These are phyloP conservation scores for Lipomyces yamanashiensis DNA, from an alignment of 805 yeast genomes.

Conservation along the genomic window DNA sequence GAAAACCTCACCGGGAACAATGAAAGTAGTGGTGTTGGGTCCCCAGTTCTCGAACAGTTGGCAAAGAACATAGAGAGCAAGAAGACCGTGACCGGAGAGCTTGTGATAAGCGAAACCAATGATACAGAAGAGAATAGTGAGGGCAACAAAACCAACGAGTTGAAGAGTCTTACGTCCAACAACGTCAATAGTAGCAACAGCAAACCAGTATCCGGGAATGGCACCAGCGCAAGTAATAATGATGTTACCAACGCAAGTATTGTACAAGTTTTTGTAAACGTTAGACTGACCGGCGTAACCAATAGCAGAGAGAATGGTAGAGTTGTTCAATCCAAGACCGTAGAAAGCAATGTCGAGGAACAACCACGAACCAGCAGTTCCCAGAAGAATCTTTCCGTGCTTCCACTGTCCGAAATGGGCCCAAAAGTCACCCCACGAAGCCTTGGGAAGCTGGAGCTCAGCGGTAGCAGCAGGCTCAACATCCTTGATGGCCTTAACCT, in stretches of 20 bases:
- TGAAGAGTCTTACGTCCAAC: constrained; percentile 88
- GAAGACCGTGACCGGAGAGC: constrained; percentile 64
- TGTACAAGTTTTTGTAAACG: constrained; percentile 70
- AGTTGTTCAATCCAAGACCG: constrained; percentile 84
- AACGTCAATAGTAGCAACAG: constrained; percentile 78
- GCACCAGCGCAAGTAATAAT: constrained; percentile 94
- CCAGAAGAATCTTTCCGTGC: constrained; percentile 78
- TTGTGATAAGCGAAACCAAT: constrained; percentile 86
- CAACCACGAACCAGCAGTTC: constrained; percentile 94
- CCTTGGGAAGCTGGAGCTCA: constrained; percentile 71
- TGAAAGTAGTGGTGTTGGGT: constrained; percentile 90
- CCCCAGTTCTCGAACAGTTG: constrained; percentile 93
- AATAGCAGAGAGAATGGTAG: constrained; percentile 77
- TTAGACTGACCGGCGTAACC: constrained; percentile 78
- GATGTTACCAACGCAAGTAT: constrained; percentile 88
- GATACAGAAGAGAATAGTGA: constrained; percentile 73
- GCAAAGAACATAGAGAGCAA: constrained; percentile 76
- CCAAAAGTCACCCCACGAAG: constrained; percentile 74
- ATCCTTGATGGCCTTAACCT: constrained; percentile 35
- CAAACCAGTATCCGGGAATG: constrained; percentile 89
- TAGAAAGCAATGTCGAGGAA: constrained; percentile 87
- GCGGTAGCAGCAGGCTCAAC: constrained; percentile 20
- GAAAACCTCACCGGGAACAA: constrained; percentile 88
- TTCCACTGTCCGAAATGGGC: constrained; percentile 83
- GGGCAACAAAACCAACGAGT: constrained; percentile 70